Percentiles rank a stretch among this genome's conserved stretches.
Conservation (phyloP, 306 rosid genomes). For the Pyrus bretschneideri region DNA sequence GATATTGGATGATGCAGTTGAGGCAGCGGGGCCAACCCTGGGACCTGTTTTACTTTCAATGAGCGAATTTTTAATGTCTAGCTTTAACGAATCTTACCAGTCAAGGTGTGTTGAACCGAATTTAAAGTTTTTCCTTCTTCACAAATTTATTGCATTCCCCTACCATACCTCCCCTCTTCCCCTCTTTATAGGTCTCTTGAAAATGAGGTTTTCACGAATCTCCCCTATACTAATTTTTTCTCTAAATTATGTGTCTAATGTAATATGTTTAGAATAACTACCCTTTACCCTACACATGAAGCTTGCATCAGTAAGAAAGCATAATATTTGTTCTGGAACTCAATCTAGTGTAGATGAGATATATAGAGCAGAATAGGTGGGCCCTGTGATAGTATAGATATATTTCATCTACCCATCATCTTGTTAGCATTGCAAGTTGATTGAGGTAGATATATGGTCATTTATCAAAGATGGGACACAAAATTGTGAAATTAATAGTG, state of each 20-base stretch:
- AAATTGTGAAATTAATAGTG: background rate
- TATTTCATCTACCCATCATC: background rate
- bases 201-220: background rate
- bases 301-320: background rate
- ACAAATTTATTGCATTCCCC: background rate
- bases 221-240: background rate
- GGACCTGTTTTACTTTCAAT: conserved; percentile 80
- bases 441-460: background rate
- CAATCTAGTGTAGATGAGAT: background rate
- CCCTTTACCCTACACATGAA: background rate
- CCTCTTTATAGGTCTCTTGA: background rate
- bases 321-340: background rate
- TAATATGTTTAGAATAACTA: background rate
- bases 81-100: conserved; percentile 95
- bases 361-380: background rate
- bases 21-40: conserved; percentile 79
- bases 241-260: background rate
- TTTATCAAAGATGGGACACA: background rate
- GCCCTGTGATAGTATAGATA: background rate
- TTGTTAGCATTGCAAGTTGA: background rate
- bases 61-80: conserved; percentile 96
- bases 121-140: conserved; percentile 8
- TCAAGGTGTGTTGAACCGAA: conserved; percentile 59
- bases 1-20: conserved; percentile 67
- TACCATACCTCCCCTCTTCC: background rate